A percentile compares a stretch with the other conserved stretches of the same genome.
These are phyloP conservation scores for Rhodamnia rubescens DNA, from an alignment of 345 rosid species.

Conservation along the genomic window DNA sequence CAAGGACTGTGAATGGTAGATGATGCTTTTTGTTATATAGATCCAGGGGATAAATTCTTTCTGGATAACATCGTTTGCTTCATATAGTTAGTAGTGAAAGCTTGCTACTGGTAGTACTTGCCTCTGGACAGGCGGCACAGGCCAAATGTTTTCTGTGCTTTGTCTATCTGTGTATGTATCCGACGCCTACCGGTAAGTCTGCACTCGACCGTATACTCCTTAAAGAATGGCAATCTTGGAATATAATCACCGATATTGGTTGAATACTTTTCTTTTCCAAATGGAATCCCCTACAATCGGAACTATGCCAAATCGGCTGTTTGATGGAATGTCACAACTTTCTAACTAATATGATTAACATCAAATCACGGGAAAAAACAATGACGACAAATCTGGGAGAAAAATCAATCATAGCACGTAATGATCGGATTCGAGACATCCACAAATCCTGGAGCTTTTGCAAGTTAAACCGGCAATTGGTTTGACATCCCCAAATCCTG, in stretches of 20 bases:
- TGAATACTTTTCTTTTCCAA: background rate
- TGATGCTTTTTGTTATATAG: background rate
- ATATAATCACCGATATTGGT: background rate
- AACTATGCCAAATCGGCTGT: background rate
- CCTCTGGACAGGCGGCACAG: background rate
- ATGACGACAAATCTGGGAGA: background rate
- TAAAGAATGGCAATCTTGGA: background rate
- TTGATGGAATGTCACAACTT: background rate
- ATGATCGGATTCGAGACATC: background rate
- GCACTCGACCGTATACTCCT: background rate
- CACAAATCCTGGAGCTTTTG: background rate
- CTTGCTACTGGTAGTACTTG: background rate
- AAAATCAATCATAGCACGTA: background rate
- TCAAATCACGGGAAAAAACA: background rate
- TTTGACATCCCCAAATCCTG: constrained; percentile 24
- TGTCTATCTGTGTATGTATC: background rate
- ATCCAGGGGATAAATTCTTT: background rate
- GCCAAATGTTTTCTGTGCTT: background rate
- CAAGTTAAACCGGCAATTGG: background rate
- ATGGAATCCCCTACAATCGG: background rate
- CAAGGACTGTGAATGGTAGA: background rate
- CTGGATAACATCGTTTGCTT: background rate
- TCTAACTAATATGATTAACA: background rate
- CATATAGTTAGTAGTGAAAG: background rate
- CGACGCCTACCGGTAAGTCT: background rate